A percentile compares a stretch with the other conserved stretches of the same genome.
These are phyloP conservation scores for Cyberlindnera maclurae DNA, from an alignment of 805 yeast genomes.

Conservation along the genomic window DNA sequence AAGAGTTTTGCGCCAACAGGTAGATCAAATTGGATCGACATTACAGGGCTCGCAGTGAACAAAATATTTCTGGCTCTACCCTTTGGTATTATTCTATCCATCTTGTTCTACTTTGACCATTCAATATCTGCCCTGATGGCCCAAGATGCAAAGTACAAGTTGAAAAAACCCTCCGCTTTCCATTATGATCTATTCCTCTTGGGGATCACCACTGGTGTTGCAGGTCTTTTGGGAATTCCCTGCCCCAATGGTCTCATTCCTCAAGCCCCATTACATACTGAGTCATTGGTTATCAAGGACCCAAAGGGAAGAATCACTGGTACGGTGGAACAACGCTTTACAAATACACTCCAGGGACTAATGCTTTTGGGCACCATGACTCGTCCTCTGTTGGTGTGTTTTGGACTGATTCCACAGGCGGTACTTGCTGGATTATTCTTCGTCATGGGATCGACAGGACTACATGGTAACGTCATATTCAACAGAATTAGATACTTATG, in stretches of 20 bases:
- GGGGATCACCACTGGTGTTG: conserved; percentile 79
- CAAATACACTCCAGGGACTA: conserved; percentile 80
- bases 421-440: conserved; percentile 89
- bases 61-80: conserved; percentile 88
- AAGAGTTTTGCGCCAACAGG: conserved; percentile 71
- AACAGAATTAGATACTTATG: conserved; percentile 55
- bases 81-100: conserved; percentile 79
- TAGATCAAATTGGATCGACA: conserved; percentile 33
- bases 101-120: conserved; percentile 89
- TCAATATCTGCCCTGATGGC: conserved; percentile 92
- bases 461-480: conserved; percentile 59
- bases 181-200: conserved; percentile 87
- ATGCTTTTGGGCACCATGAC: conserved; percentile 84
- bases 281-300: conserved; percentile 53
- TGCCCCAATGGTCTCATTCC: conserved; percentile 97
- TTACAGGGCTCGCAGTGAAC: conserved; percentile 41
- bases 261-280: conserved; percentile 92
- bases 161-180: conserved; percentile 81
- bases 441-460: conserved; percentile 83
- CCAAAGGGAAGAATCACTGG: conserved; percentile 15
- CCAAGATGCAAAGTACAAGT: conserved; percentile 73
- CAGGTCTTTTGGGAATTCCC: conserved; percentile 87
- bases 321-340: conserved; percentile 85
- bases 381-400: conserved; percentile 72
- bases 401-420: conserved; percentile 86